These are phyloP conservation scores for Draba incana DNA, from an alignment of 345 rosid genomes.

Conservation along the genomic window DNA sequence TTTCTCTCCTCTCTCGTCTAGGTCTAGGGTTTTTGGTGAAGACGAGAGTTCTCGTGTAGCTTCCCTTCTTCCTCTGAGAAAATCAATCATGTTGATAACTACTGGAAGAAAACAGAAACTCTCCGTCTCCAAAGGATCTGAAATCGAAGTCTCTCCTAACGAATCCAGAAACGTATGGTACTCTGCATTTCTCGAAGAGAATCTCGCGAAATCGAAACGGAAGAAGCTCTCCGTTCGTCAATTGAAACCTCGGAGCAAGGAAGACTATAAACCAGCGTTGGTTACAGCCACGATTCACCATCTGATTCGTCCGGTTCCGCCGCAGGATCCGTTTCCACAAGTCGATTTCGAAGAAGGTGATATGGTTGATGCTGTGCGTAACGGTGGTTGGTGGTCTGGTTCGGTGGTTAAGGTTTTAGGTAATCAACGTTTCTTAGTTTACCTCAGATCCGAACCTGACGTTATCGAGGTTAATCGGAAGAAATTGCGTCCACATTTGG, in stretches of 20 bases:
- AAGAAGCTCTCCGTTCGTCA: conserved; percentile 38
- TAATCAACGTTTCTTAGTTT: conserved; percentile 43
- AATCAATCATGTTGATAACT: conserved; percentile 15
- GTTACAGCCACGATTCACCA: conserved; percentile 8
- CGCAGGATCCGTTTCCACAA: conserved; percentile 22
- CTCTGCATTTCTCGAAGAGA: conserved; percentile 12
- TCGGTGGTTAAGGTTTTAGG: conserved; percentile 48
- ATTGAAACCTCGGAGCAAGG: conserved; percentile 4
- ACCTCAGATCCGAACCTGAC: conserved; percentile 52
- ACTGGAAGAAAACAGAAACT: conserved; percentile 33
- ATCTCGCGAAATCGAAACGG: conserved; percentile 33
- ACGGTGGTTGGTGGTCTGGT: conserved; percentile 63
- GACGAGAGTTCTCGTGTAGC: background rate
- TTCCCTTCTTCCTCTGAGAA: background rate
- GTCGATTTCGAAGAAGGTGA: conserved; percentile 45
- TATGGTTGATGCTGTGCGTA: conserved; percentile 45
- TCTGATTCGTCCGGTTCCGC: conserved; percentile 52
- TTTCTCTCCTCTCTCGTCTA: background rate
- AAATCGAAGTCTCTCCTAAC: conserved; percentile 17
- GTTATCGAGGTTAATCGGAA: conserved; percentile 46
- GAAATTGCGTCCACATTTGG: conserved; percentile 53
- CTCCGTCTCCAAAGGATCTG: conserved; percentile 20
- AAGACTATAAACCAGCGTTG: conserved; percentile 2
- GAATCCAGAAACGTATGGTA: conserved; percentile 27
- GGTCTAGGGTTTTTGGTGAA: background rate